Evolutionary conservation across 1,284 basidiomycete species (phyloP), one percentile per base, ranked within the genome.

Genomic region (Apiotrichum porosum): DNA sequence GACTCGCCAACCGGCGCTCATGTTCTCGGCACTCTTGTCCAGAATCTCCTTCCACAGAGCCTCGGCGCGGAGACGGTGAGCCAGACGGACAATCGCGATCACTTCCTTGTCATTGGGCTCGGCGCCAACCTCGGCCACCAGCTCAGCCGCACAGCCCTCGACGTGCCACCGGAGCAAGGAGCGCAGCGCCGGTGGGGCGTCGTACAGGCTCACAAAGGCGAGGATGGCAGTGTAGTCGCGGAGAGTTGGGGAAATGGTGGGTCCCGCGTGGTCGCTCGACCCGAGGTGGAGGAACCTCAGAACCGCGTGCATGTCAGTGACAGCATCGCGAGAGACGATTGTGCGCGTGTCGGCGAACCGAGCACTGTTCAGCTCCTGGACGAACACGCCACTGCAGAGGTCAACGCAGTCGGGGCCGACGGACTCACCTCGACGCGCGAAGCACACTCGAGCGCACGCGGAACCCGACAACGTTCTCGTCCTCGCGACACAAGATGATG

Each of bases 241-340:
- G 0, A 45, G 30, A 3, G 22, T 32, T n/a, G 37, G 30, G 19
- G 15, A 19, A 8, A 45, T 18, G 14, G n/a, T 15, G 10, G 28
- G 10, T 19, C 14, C 12, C 18, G 14, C 14, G 8, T 36, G 44
- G 21, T 23, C 26, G 10, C 28, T 12, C 10, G 39, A 26, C 2
- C 37, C 23, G 9, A 40, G 17, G 44, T 41, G 34, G 14, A 47
- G 44, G 31, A 47, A 41, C 4, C 37, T 33, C 21, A 47, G 44
- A 4, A 47, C 17, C 8, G 44, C 32, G 12, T 47, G 38, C 23
- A 40, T 33, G 32, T 40, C 44, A 4, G 34, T 32, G 2, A 26
- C 13, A 17, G 22, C 40, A 38, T 47, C 38, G 44, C 31, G 23
- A 3, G 38, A 26, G n/a, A 24, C 13, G 32, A 47, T 34, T 4